Evolutionary conservation across 371 early-diverging fungal species (phyloP), one percentile per base, ranked within the genome.

Genomic region (Amoeboaphelidium protococcarum): DNA sequence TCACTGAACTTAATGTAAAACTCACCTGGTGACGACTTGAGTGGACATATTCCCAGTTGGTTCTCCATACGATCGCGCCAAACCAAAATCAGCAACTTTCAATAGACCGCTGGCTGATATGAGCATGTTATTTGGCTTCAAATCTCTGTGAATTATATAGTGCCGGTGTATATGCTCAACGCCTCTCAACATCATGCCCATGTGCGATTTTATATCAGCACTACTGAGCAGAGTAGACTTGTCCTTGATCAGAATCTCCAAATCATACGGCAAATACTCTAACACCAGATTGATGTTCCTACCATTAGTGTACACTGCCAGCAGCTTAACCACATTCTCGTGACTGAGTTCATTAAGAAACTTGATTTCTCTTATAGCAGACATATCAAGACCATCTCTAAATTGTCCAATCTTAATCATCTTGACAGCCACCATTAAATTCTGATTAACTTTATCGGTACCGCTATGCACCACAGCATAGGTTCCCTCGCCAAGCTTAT

Each of bases 31-130:
- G 1, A 98, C 95, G 6, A 95, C 92, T 56, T 86, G 79, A 10
- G 87, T 74, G 1, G 90, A 84, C 85, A 91, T 80, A 25, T 64
- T 63, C 48, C 66, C 66, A 6, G 63, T 62, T 6, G 81, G 74
- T 58, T 91, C 82, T 25, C 82, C 91, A 72, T 70, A 95, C 52
- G 84, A 81, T 26, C 95, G 58, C 25, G 97, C 85, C 23, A 99
- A 64, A 62, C 99, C 99, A 66, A 99, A 98, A 85, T 99, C 99
- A 0, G 97, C 99, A 58, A 99, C 66, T 57, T 99, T 98, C 26
- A 98, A 61, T 49, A 77, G 73, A 2, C 98, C 98, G 55, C 78
- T 74, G 4, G 60, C 62, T 0, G 78, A 78, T n/a, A 99, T 60
- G 47, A 99, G 64, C 65, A 98, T 80, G 63, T 99, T 99, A 67